These are phyloP conservation scores for Citrullus mucosospermus DNA, from an alignment of 306 rosid species.

Conservation along the genomic window DNA sequence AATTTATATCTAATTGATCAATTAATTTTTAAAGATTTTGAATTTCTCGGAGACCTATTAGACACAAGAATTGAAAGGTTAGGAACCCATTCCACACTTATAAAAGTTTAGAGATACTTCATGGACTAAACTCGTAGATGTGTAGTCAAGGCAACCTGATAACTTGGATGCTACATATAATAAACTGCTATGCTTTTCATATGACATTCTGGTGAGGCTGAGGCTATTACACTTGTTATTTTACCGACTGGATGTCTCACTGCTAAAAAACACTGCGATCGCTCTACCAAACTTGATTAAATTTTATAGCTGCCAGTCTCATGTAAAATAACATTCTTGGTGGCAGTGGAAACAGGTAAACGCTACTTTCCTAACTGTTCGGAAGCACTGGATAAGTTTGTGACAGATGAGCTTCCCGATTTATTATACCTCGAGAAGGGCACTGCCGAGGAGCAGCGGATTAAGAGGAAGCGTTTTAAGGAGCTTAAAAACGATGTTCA, in stretches of 20 bases:
- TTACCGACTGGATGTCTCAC: background rate
- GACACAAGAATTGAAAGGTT: no score
- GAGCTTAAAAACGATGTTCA: constrained; percentile 37
- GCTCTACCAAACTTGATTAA: background rate
- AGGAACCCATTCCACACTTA: no score
- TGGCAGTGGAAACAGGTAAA: constrained; percentile 35
- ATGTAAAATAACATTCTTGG: background rate
- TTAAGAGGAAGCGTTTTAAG: constrained; percentile 29
- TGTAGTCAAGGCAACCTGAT: background rate
- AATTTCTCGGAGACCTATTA: no score
- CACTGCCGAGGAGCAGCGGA: constrained; percentile 24
- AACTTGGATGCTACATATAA: background rate
- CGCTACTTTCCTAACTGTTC: constrained; percentile 40
- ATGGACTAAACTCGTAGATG: no score
- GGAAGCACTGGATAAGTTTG: constrained; percentile 39
- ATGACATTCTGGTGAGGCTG: background rate
- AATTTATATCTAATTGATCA: no score
- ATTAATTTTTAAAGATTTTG: no score
- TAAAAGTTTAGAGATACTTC: no score
- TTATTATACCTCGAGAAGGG: constrained; percentile 27
- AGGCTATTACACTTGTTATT: background rate
- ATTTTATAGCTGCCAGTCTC: background rate
- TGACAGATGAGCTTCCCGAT: constrained; percentile 32
- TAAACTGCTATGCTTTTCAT: background rate
- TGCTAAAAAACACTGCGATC: background rate